Evolutionary conservation across 2,329 filamentous ascomycete species (phyloP), one percentile per base, ranked within the genome.

Genomic region (Colletotrichum sublineola): DNA sequence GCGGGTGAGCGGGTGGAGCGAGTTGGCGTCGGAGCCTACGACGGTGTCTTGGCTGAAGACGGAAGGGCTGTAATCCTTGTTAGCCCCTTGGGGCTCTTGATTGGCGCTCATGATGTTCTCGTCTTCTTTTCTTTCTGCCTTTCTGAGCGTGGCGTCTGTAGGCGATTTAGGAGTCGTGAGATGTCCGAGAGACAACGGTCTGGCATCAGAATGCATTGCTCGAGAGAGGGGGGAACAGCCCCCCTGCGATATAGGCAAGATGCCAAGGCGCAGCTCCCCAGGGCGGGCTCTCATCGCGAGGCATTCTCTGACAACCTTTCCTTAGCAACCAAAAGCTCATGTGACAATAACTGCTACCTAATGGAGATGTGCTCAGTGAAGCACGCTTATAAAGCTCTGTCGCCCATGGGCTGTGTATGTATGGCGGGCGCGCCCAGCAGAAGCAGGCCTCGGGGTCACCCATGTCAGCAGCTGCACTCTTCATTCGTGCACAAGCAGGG

Each of bases 21-120:
- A 72, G 48, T 63, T 62, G 14, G 70, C 42, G 60, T 69, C 70
- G 60, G 70, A 72, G 60, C 60, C 66, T 24, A 56, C 15, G 5
- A 61, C n/a, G 6, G 66, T 72, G 18, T 72, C 70, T 61, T 70
- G 70, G 66, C 60, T 72, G 40, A 72, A 61, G 18, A 69, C 48
- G 14, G 66, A 72, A 11, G 66, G 55, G 8, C 18, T 29, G 15
- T 65, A 62, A 4, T 55, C 29, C 29, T 50, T 46, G 44, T 46
- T 57, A 5, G 2, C 31, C 29, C 7, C 24, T 14, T 42, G 33
- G 24, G 38, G 42, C n/a, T 14, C 46, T 52, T 33, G 36, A 46
- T 0, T 48, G 53, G 31, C 69, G 38, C 44, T 63, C 60, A 57
- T 71, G 40, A 1, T 24, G 36, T n/a, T 12, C 3, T 29, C 5